These are phyloP conservation scores for Persicaria maculosa DNA, from an alignment of 148 eudicot species.

Conservation along the genomic window DNA sequence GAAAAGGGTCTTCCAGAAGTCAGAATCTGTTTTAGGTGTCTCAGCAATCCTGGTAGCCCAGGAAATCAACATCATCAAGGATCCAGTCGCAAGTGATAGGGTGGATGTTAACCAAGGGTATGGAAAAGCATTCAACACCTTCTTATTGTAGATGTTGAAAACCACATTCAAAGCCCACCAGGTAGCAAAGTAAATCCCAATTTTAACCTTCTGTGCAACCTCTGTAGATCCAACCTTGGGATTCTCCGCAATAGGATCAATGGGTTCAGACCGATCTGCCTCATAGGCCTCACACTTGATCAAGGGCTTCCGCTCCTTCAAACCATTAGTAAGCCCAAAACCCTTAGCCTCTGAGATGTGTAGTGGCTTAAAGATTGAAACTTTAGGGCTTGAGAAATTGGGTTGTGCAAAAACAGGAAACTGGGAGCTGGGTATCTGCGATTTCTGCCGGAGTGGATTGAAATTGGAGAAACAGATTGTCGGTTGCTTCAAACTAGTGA, in stretches of 20 bases:
- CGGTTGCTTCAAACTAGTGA: conserved; percentile 14
- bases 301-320: conserved; percentile 4
- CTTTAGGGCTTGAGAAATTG: neutral
- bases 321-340: conserved; percentile 10
- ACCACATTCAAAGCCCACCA: conserved; percentile 20
- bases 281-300: conserved; percentile 16
- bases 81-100: conserved; percentile 16
- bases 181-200: conserved; percentile 17
- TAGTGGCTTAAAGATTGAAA: conserved; percentile 12
- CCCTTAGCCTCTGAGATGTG: conserved; percentile 13
- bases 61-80: conserved; percentile 17
- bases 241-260: conserved; percentile 3
- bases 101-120: conserved; percentile 18
- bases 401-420: neutral
- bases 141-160: conserved; percentile 15
- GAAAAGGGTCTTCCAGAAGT: conserved; percentile 19
- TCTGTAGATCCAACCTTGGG: conserved; percentile 3
- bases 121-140: conserved; percentile 18
- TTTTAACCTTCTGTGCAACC: conserved; percentile 11
- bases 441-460: conserved; percentile 5
- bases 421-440: neutral
- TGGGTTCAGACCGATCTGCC: conserved; percentile 16
- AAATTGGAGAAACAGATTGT: conserved; percentile 3
- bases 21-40: conserved; percentile 12
- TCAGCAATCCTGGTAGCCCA: conserved; percentile 15